Conservation (phyloP, 306 rosid species). For the Coriaria nepalensis region DNA sequence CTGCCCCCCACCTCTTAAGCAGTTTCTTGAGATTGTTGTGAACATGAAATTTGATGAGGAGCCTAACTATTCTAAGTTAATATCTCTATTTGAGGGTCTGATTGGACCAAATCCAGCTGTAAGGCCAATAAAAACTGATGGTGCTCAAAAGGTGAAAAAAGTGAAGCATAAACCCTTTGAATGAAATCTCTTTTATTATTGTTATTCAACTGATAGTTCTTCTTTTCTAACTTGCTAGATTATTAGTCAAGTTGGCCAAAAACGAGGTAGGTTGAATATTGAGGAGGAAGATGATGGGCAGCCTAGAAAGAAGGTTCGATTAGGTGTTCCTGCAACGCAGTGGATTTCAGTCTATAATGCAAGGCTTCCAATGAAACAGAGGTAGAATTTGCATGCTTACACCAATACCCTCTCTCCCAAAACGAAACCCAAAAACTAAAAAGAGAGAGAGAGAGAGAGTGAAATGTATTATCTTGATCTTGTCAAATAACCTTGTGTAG, state of each 20-base stretch:
- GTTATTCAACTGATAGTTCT: neutral
- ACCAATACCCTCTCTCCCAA: neutral
- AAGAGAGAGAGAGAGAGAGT: no score
- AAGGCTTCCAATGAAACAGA: constrained; percentile 85
- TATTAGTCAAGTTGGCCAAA: constrained; percentile 83
- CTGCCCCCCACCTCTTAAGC: constrained; percentile 77
- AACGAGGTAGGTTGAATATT: constrained; percentile 65
- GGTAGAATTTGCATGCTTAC: constrained; percentile 29
- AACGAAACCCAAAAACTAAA: neutral
- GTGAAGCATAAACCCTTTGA: neutral
- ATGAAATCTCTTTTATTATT: neutral
- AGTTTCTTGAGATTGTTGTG: constrained; percentile 81
- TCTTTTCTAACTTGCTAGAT: constrained; percentile 16
- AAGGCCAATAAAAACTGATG: constrained; percentile 77
- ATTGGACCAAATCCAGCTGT: constrained; percentile 81
- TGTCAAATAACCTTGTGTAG: constrained; percentile 23
- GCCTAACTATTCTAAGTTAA: constrained; percentile 75
- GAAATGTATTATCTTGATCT: neutral
- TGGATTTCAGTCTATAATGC: constrained; percentile 96
- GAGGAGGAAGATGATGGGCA: constrained; percentile 83
- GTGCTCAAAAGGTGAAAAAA: constrained; percentile 69
- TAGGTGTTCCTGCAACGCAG: constrained; percentile 88
- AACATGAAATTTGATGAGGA: constrained; percentile 97
- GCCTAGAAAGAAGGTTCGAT: constrained; percentile 80
- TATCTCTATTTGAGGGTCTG: constrained; percentile 69